Base-by-base conservation (phyloP, 306 rosid species). In the Sesbania bispinosa region DNA sequence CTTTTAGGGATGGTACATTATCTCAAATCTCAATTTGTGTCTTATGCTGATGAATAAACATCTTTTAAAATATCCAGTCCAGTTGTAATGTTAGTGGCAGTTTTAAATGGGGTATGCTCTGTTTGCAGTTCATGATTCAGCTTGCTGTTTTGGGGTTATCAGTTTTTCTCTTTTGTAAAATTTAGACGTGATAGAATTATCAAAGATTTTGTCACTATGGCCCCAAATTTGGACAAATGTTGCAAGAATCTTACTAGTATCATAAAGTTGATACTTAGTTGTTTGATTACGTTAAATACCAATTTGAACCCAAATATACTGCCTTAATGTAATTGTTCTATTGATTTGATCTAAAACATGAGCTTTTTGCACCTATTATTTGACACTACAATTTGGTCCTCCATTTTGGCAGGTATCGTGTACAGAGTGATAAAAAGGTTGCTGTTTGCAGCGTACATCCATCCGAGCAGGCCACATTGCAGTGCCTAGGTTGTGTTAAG, bases 371-470 rank as follows among this genome's bases (percentile, higher is more conserved):
- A 5, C 39, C 27, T 46, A 13, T 6, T 60, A 10, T 67, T 61
- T 73, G 69, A 61, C 67, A 36, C n/a, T 24, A 69, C 67, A 16
- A 27, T 46, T 36, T 74, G 59, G 47, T 39, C 19, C 14, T 32
- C 26, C 42, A 45, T 68, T 21, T 55, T 83, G 82, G 84, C 81
- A 95, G 99, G 99, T 95, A 88, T 70, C 96, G 97, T 15, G 85
- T 95, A 66, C 96, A 95, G 67, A 95, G 91, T 82, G 99, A 95
- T 81, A 95, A 69, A 77, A 95, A 88, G 70, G 89, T 91, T 74
- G 87, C 97, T 60, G 79, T 95, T 67, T 95, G 99, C 81, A 95
- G 97, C 20, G 48, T 95, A 53, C 99, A 95, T 86, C 97, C 97
- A 59, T 83, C 99, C 41, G 99, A 95, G 87, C 96, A 83, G 82